phyloP scores from a whole-genome alignment of 2,329 filamentous ascomycete genomes.

The Ilyonectria destructans region DNA sequence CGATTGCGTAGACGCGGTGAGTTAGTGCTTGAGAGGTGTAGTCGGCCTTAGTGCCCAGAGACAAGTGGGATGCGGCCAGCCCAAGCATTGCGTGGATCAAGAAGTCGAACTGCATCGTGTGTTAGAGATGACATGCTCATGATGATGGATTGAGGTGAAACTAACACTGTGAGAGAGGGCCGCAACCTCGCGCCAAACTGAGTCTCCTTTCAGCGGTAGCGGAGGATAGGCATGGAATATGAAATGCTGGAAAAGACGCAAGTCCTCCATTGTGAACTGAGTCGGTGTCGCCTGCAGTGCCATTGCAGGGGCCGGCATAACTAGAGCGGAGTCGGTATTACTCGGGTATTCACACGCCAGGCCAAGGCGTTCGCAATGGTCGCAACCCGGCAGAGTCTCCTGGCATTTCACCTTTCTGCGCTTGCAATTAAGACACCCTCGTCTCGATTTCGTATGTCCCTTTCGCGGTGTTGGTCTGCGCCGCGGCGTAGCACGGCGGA shows the following conservation, averaged over 20 bases:
- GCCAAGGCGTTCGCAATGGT: constrained; percentile 36
- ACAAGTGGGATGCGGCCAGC: constrained; percentile 55
- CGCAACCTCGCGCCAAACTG: constrained; percentile 54
- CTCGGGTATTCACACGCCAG: constrained; percentile 37
- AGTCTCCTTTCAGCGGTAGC: constrained; percentile 52
- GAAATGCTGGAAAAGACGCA: constrained; percentile 68
- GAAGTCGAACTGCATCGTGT: constrained; percentile 52
- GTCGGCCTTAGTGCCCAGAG: constrained; percentile 40
- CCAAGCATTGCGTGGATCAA: constrained; percentile 58
- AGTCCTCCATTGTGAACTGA: constrained; percentile 59
- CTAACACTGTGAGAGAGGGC: constrained; percentile 54
- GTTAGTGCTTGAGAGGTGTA: constrained; percentile 48
- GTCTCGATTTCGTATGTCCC: constrained; percentile 40
- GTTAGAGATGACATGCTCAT: background rate
- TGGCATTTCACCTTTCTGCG: constrained; percentile 43
- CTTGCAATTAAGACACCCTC: constrained; percentile 44
- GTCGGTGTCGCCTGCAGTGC: constrained; percentile 29
- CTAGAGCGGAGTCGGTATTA: background rate
- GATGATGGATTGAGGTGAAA: background rate
- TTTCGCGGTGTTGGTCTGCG: constrained; percentile 30
- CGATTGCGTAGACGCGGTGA: constrained; percentile 54
- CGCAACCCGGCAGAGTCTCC: constrained; percentile 38
- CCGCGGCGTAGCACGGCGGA: background rate
- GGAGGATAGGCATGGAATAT: constrained; percentile 60
- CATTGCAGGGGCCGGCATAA: constrained; percentile 10